phyloP scores from a whole-genome alignment of 495 filamentous ascomycete species.

The Endocarpon pusillum region DNA sequence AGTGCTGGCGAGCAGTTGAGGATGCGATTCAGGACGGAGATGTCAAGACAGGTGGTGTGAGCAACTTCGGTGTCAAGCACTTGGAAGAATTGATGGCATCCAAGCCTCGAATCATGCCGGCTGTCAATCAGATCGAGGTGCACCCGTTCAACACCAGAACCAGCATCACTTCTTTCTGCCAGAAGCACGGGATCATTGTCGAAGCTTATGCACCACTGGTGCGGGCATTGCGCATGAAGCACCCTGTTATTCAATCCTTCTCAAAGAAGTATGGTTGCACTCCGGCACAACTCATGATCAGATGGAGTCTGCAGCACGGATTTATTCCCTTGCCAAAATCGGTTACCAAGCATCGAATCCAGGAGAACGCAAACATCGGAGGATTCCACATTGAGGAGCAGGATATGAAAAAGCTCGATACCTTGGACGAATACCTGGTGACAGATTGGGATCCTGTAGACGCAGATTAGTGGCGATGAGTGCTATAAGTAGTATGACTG shows the following conservation, averaged over 20 bases:
- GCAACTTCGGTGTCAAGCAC: slow-evolving; percentile 52
- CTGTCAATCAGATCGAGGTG: slow-evolving; percentile 53
- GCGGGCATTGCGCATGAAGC: slow-evolving; percentile 35
- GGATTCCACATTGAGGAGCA: slow-evolving; percentile 44
- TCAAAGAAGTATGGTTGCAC: slow-evolving; percentile 40
- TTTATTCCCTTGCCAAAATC: slow-evolving; percentile 62
- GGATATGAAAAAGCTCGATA: slow-evolving; percentile 14
- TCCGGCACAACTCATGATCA: slow-evolving; percentile 43
- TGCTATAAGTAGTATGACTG: too few species aligned
- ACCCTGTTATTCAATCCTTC: slow-evolving; percentile 31
- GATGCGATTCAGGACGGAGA: slow-evolving; percentile 45
- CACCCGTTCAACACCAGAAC: slow-evolving; percentile 51
- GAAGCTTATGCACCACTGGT: slow-evolving; percentile 51
- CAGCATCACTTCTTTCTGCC: slow-evolving; percentile 37
- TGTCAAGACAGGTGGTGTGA: slow-evolving; percentile 43
- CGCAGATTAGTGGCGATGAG: slow-evolving; percentile 4
- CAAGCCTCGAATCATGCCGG: slow-evolving; percentile 31
- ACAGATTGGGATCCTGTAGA: slow-evolving; percentile 33
- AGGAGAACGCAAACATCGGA: slow-evolving; percentile 36
- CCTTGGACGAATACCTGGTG: slow-evolving; percentile 29
- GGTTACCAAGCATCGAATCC: slow-evolving; percentile 42
- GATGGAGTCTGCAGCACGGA: slow-evolving; percentile 43
- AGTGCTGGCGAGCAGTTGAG: slow-evolving; percentile 48
- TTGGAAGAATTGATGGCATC: slow-evolving; percentile 43
- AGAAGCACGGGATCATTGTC: slow-evolving; percentile 35